Percentiles rank a stretch among this genome's conserved stretches.
Conservation (phyloP, 805 yeast species). For the Candida incommunis region DNA sequence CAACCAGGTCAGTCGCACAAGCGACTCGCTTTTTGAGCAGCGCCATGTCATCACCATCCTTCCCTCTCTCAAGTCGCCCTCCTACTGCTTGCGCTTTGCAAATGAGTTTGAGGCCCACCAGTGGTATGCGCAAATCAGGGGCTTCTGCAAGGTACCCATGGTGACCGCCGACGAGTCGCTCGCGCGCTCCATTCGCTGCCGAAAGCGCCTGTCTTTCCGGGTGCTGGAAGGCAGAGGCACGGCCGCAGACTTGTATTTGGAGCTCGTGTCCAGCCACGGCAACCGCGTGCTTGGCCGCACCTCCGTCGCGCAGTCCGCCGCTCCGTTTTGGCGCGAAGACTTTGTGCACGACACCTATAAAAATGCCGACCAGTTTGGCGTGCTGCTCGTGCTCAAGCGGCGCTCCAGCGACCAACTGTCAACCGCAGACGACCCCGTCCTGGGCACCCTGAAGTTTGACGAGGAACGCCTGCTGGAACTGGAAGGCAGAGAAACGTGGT, state of each 20-base stretch:
- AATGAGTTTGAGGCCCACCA: background rate
- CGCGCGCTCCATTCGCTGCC: background rate
- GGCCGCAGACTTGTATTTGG: background rate
- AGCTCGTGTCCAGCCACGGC: background rate
- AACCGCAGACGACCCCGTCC: background rate
- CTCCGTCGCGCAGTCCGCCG: background rate
- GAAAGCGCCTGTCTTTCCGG: background rate
- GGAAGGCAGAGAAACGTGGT: background rate
- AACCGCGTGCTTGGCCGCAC: background rate
- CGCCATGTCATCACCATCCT: background rate
- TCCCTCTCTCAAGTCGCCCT: background rate
- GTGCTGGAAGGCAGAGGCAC: background rate
- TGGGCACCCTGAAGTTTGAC: background rate
- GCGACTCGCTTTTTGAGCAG: background rate
- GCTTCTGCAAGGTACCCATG: background rate
- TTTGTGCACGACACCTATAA: background rate
- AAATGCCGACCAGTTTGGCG: background rate
- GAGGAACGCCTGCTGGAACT: background rate
- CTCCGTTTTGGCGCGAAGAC: conserved; percentile 1
- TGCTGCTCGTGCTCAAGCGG: background rate
- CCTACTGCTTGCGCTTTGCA: background rate
- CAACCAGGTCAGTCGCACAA: background rate
- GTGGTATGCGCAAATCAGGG: background rate
- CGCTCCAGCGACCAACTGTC: background rate
- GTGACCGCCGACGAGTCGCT: background rate